phyloP scores from a whole-genome alignment of 2,329 filamentous ascomycete species.

The Cladosporium sp. region DNA sequence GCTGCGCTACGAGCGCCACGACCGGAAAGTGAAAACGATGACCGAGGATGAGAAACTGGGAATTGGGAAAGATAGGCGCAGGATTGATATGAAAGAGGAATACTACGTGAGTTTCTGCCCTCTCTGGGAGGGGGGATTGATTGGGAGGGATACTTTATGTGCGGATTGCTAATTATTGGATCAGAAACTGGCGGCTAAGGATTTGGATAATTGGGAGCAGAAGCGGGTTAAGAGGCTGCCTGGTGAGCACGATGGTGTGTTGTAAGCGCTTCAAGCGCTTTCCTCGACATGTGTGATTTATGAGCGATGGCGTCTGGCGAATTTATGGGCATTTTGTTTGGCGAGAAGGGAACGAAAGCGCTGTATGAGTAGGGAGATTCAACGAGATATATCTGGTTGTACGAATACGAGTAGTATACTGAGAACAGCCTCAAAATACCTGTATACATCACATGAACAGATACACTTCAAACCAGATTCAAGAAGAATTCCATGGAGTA shows the following conservation, averaged over 20 bases:
- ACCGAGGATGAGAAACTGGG: slow-evolving; percentile 84
- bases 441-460: neutral
- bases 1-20: slow-evolving; percentile 88
- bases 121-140: neutral
- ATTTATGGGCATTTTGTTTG: neutral
- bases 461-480: neutral
- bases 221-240: slow-evolving; percentile 86
- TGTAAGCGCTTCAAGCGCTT: slow-evolving; percentile 48
- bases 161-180: neutral
- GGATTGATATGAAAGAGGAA: slow-evolving; percentile 78
- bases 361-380: neutral
- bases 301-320: slow-evolving; percentile 18
- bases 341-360: neutral
- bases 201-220: slow-evolving; percentile 95
- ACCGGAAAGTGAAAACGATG: slow-evolving; percentile 83
- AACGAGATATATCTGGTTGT: neutral
- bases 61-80: slow-evolving; percentile 68
- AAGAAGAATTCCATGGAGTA: neutral
- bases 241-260: slow-evolving; percentile 83
- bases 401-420: neutral
- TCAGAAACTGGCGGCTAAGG: slow-evolving; percentile 79
- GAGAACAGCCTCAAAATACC: neutral
- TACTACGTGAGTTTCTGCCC: slow-evolving; percentile 68
- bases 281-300: neutral
- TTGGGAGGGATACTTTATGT: neutral